Conservation (phyloP, 768 basidiomycete species). For the Tricholomella constricta region DNA sequence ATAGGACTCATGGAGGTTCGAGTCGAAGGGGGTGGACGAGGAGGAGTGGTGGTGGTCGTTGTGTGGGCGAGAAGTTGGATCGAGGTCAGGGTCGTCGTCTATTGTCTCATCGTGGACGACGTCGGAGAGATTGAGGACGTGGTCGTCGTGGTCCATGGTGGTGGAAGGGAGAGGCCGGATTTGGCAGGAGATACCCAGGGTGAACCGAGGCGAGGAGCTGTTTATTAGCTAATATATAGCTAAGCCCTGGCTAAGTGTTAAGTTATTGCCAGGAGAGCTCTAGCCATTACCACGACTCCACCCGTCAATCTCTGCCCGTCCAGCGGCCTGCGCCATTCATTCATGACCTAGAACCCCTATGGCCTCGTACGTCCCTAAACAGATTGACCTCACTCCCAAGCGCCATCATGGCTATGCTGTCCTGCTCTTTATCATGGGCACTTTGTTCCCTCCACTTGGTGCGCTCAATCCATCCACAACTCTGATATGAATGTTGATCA, state of each 20-base stretch:
- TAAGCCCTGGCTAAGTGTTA: no score
- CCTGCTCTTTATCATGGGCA: conserved; percentile 84
- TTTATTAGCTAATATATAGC: no score
- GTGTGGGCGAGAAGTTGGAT: conserved; percentile 28
- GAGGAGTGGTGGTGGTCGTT: conserved; percentile 29
- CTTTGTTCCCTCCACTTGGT: conserved; percentile 92
- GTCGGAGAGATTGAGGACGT: conserved; percentile 75
- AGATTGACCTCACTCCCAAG: conserved; percentile 65
- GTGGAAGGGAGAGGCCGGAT: conserved; percentile 15
- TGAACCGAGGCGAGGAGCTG: background rate
- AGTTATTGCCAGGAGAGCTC: background rate
- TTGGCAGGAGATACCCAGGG: conserved; percentile 22
- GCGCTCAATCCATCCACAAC: conserved; percentile 17
- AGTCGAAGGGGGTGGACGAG: conserved; percentile 34
- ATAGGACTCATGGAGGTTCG: conserved; percentile 39
- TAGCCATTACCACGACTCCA: conserved; percentile 2
- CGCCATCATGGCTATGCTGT: conserved; percentile 81
- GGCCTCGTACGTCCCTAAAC: conserved; percentile 43
- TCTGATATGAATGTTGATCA: conserved; percentile 8
- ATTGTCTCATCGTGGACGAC: conserved; percentile 82
- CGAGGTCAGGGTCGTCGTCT: conserved; percentile 52
- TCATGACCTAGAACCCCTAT: conserved; percentile 18
- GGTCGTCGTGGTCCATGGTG: conserved; percentile 58
- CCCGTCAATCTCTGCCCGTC: background rate
- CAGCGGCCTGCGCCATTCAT: conserved; percentile 2